These are phyloP conservation scores for Tausonia pullulans DNA, from an alignment of 1,284 basidiomycete genomes.

Conservation along the genomic window DNA sequence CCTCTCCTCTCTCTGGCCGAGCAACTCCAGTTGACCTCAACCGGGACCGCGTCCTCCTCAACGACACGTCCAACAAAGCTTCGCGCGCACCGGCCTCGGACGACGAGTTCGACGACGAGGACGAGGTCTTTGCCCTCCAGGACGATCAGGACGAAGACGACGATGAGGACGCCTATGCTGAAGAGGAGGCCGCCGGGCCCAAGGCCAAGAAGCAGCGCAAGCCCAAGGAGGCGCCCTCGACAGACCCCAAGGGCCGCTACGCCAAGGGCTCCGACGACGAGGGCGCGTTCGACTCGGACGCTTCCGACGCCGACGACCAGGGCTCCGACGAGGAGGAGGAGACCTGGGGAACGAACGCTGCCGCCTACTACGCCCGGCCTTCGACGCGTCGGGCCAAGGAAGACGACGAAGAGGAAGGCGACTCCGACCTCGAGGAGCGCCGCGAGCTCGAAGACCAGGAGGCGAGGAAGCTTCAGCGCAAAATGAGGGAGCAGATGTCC, in stretches of 20 bases:
- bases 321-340: slow-evolving; percentile 36
- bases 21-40: slow-evolving; percentile 33
- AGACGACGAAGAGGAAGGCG: slow-evolving; percentile 42
- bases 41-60: slow-evolving; percentile 66
- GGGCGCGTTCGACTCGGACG: slow-evolving; percentile 36
- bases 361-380: slow-evolving; percentile 62
- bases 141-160: slow-evolving; percentile 32
- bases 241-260: slow-evolving; percentile 31
- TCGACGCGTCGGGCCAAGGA: slow-evolving; percentile 37
- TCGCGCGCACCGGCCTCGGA: slow-evolving; percentile 28
- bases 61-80: slow-evolving; percentile 33
- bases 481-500: slow-evolving; percentile 56
- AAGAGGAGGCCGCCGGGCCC: slow-evolving; percentile 38
- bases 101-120: slow-evolving; percentile 45
- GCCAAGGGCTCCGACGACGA: slow-evolving; percentile 43
- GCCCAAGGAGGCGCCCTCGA: slow-evolving; percentile 33
- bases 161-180: slow-evolving; percentile 27
- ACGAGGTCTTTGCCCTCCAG: slow-evolving; percentile 58
- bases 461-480: slow-evolving; percentile 65
- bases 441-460: slow-evolving; percentile 79
- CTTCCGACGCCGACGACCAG: slow-evolving; percentile 18
- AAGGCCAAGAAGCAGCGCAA: slow-evolving; percentile 31
- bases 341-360: slow-evolving; percentile 65
- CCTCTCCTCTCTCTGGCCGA: neutral
- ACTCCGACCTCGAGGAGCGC: slow-evolving; percentile 65